phyloP scores from a whole-genome alignment of 225 moss, liverwort and hornwort genomes.

The Bryum argenteum region DNA sequence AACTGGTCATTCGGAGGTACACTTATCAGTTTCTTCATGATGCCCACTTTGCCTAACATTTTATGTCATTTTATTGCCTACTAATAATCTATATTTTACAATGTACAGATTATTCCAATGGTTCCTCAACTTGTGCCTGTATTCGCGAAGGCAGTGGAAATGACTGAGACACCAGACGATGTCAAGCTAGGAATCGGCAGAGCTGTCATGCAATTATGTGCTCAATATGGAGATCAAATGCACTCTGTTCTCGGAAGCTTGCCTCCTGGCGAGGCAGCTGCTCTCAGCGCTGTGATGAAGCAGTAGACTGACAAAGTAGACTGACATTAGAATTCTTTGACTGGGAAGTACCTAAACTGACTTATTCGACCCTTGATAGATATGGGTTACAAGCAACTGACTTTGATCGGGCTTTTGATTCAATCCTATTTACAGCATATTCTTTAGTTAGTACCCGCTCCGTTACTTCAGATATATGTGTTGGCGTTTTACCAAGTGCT shows the following conservation, averaged over 20 bases:
- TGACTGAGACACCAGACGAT: slow-evolving; percentile 63
- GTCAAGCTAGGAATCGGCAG: slow-evolving; percentile 83
- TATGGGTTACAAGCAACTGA: slow-evolving; percentile 6
- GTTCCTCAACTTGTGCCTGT: slow-evolving; percentile 85
- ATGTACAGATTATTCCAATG: slow-evolving; percentile 75
- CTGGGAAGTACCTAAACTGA: not conserved
- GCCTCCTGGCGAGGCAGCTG: slow-evolving; percentile 79
- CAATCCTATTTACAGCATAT: slow-evolving; percentile 13
- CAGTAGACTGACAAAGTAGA: slow-evolving; percentile 17
- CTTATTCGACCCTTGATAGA: slow-evolving; percentile 18
- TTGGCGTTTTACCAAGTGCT: slow-evolving; percentile 16
- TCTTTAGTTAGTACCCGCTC: slow-evolving; percentile 18
- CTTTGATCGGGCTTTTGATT: slow-evolving; percentile 12
- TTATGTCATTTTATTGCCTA: not conserved
- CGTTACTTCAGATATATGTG: slow-evolving; percentile 21
- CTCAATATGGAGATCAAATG: slow-evolving; percentile 90
- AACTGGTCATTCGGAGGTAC: slow-evolving; percentile 78
- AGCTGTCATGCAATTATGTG: slow-evolving; percentile 84
- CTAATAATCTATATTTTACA: slow-evolving; percentile 10
- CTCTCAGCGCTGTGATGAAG: slow-evolving; percentile 79
- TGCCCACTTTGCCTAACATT: not conserved
- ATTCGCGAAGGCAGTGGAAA: slow-evolving; percentile 84
- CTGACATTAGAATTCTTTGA: not conserved
- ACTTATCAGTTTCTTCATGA: not conserved
- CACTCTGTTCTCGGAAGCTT: slow-evolving; percentile 74